Percentiles rank a stretch among this genome's conserved stretches.
Conservation (phyloP, 2,329 filamentous ascomycete genomes). For the Monosporascus sp. region DNA sequence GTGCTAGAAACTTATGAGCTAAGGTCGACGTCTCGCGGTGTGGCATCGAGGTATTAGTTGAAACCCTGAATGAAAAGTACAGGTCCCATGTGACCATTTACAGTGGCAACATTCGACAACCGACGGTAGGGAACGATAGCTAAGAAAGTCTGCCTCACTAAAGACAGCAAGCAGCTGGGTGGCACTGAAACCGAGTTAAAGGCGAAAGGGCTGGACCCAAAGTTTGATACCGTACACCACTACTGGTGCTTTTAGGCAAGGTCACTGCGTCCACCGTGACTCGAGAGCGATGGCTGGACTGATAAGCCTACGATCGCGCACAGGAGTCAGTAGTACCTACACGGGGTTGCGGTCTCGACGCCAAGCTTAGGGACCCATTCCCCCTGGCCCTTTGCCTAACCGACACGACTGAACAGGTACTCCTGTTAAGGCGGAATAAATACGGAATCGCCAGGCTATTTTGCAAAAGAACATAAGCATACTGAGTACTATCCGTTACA, state of each 20-base stretch:
- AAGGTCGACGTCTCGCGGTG: too few relatives aligned
- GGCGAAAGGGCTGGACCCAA: background rate
- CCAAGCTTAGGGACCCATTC: background rate
- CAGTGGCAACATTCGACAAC: background rate
- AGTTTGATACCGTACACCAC: background rate
- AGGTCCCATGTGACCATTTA: background rate
- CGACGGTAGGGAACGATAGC: background rate
- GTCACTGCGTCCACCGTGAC: background rate
- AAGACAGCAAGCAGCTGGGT: background rate
- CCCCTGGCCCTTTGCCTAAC: background rate
- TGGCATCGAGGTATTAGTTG: background rate
- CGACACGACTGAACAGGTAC: background rate
- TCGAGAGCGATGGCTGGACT: background rate
- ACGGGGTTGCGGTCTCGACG: background rate
- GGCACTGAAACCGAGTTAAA: background rate
- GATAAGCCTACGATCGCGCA: background rate
- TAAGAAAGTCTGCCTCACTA: background rate
- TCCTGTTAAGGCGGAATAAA: too few relatives aligned
- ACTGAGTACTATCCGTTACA: too few relatives aligned
- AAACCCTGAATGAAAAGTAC: background rate
- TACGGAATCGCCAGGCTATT: too few relatives aligned
- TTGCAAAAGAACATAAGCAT: too few relatives aligned
- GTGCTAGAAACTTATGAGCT: too few relatives aligned
- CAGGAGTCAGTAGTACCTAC: background rate
- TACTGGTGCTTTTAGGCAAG: background rate